Conservation (phyloP, 1,139 yeast species). For the Geotrichum citri-aurantii region DNA sequence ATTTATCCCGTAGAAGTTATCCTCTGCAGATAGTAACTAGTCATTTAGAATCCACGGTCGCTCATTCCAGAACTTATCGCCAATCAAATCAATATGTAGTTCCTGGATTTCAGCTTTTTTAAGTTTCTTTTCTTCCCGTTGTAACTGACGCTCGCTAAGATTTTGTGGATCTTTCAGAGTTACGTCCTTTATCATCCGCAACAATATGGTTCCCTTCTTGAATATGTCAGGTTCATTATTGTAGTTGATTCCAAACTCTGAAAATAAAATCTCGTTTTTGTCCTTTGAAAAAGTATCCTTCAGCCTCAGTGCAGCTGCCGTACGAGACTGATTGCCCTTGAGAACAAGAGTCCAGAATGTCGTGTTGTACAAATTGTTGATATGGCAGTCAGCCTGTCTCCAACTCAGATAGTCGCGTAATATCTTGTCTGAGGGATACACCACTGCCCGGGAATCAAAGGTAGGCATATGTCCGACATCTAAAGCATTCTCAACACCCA, state of each 20-base stretch:
- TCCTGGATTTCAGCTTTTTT: slow-evolving; percentile 45
- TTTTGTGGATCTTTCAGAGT: slow-evolving; percentile 10
- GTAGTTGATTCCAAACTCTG: slow-evolving; percentile 76
- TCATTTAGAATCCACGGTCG: slow-evolving; percentile 21
- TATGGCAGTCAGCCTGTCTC: slow-evolving; percentile 97
- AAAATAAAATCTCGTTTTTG: slow-evolving; percentile 79
- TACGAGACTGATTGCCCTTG: slow-evolving; percentile 63
- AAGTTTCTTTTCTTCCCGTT: slow-evolving; percentile 45
- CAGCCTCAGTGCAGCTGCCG: slow-evolving; percentile 69
- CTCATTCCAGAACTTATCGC: slow-evolving; percentile 29
- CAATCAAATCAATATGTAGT: slow-evolving; percentile 40
- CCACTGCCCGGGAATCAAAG: slow-evolving; percentile 86
- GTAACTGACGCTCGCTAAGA: slow-evolving; percentile 45
- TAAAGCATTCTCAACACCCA: slow-evolving; percentile 32
- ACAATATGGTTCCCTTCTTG: slow-evolving; percentile 76
- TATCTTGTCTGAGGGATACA: slow-evolving; percentile 59
- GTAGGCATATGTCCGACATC: slow-evolving; percentile 55
- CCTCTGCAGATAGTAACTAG: background rate
- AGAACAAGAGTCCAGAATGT: slow-evolving; percentile 82
- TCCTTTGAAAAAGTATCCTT: slow-evolving; percentile 73
- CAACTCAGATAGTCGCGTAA: slow-evolving; percentile 83
- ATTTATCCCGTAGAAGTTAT: background rate
- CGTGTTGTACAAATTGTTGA: slow-evolving; percentile 88
- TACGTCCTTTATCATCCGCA: slow-evolving; percentile 43
- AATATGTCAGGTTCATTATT: slow-evolving; percentile 84